These are phyloP conservation scores for Aspergillus melleus DNA, from an alignment of 2,329 filamentous ascomycete species.

Conservation along the genomic window DNA sequence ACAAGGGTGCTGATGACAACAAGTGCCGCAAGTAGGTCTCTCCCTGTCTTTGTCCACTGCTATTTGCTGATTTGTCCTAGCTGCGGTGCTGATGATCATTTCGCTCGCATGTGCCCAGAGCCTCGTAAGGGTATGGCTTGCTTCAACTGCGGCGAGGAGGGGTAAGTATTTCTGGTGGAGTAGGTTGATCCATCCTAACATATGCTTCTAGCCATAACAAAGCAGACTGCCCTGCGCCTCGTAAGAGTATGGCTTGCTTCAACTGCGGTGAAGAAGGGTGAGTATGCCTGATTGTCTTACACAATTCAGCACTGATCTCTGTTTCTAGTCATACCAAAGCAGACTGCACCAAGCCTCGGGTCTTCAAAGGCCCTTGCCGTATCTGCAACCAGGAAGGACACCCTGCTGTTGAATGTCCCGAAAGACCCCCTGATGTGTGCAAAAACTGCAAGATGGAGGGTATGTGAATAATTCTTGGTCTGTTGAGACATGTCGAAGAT, in stretches of 20 bases:
- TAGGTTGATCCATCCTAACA: neutral
- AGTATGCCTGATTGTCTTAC: neutral
- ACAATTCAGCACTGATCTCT: conserved; percentile 1
- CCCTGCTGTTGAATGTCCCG: conserved; percentile 45
- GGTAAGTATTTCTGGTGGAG: conserved; percentile 11
- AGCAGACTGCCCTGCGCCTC: conserved; percentile 45
- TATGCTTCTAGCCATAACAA: conserved; percentile 40
- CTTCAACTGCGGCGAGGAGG: conserved; percentile 45
- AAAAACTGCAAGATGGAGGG: conserved; percentile 50
- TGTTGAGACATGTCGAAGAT: neutral
- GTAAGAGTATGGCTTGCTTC: conserved; percentile 44
- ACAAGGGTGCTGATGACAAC: conserved; percentile 19
- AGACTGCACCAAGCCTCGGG: conserved; percentile 48
- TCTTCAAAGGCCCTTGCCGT: conserved; percentile 49
- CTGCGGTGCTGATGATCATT: conserved; percentile 39
- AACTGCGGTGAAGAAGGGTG: conserved; percentile 41
- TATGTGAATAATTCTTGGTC: conserved; percentile 16
- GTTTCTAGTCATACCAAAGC: conserved; percentile 42
- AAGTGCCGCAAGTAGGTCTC: conserved; percentile 39
- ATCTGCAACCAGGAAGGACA: conserved; percentile 50
- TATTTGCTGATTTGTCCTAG: conserved; percentile 21
- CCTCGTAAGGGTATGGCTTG: conserved; percentile 42
- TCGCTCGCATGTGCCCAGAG: conserved; percentile 46
- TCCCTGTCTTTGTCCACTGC: neutral
- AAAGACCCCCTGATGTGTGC: conserved; percentile 45